Percentiles rank a stretch among this genome's conserved stretches.
Evolutionary conservation across 1,139 yeast genomes (phyloP).

Genomic region (Debaryomyces udenii): DNA sequence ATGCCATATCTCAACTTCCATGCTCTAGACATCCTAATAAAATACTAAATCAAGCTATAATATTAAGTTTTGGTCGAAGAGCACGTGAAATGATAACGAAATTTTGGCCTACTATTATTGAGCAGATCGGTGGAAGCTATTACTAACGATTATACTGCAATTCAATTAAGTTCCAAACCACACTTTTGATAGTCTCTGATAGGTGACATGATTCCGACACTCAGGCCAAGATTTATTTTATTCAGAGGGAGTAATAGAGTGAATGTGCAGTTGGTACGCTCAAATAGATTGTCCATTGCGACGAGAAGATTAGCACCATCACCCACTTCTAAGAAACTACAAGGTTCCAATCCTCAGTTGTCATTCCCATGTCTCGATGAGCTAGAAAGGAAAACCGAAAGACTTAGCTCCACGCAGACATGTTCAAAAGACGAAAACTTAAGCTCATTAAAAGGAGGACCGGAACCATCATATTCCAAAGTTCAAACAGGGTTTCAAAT

Average conservation of each 20-base stretch:
- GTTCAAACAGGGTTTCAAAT: slow-evolving; percentile 69
- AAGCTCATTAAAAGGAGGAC: slow-evolving; percentile 65
- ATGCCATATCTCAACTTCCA: slow-evolving; percentile 12
- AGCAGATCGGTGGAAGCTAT: too few relatives aligned
- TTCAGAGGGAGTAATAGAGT: background rate
- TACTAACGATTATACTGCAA: too few relatives aligned
- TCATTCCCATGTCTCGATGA: slow-evolving; percentile 86
- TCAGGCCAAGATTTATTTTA: too few relatives aligned
- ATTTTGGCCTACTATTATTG: background rate
- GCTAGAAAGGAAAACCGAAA: slow-evolving; percentile 61
- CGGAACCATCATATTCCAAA: slow-evolving; percentile 82
- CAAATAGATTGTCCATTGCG: slow-evolving; percentile 7
- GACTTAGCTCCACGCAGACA: slow-evolving; percentile 26
- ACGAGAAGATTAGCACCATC: slow-evolving; percentile 1
- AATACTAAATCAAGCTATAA: background rate
- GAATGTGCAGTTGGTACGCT: background rate
- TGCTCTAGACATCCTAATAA: background rate
- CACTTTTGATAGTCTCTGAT: too few relatives aligned
- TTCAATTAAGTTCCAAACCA: too few relatives aligned
- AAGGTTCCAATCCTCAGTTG: slow-evolving; percentile 61
- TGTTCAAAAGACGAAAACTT: slow-evolving; percentile 26
- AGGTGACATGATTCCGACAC: too few relatives aligned
- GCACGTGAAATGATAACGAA: slow-evolving; percentile 13
- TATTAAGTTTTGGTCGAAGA: background rate
- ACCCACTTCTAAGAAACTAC: slow-evolving; percentile 11